Percentiles rank a stretch among this genome's conserved stretches.
These are phyloP conservation scores for Camelina sativa DNA, from an alignment of 345 rosid species.

Conservation along the genomic window DNA sequence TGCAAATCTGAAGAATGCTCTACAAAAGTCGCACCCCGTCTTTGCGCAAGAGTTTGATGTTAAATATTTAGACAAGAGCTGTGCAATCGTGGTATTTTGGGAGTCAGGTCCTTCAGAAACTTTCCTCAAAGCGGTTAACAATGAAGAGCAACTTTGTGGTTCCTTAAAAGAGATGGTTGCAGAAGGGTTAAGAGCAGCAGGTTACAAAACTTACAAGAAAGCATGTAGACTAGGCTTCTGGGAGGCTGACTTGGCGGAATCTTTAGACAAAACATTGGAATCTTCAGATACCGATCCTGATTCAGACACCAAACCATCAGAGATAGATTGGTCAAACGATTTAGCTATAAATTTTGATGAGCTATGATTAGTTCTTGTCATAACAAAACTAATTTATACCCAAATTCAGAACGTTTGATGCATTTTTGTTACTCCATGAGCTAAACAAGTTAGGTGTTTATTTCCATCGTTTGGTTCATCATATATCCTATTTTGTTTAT, in stretches of 20 bases:
- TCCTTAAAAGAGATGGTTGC: conserved; percentile 66
- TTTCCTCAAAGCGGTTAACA: conserved; percentile 53
- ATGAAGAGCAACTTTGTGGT: conserved; percentile 51
- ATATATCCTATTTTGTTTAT: too few relatives aligned
- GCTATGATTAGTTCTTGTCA: conserved; percentile 48
- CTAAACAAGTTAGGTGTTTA: too few relatives aligned
- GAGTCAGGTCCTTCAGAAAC: conserved; percentile 52
- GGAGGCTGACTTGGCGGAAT: conserved; percentile 65
- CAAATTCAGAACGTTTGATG: neutral
- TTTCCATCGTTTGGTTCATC: too few relatives aligned
- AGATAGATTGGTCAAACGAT: conserved; percentile 57
- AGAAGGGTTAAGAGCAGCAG: conserved; percentile 67
- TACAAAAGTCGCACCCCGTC: conserved; percentile 59
- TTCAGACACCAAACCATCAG: conserved; percentile 45
- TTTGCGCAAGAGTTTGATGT: conserved; percentile 60
- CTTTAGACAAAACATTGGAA: conserved; percentile 61
- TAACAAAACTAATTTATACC: conserved; percentile 7
- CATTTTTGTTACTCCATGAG: neutral
- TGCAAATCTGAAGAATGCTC: conserved; percentile 61
- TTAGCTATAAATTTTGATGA: conserved; percentile 69
- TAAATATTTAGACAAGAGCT: conserved; percentile 63
- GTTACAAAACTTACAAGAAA: conserved; percentile 60
- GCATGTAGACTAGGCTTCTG: conserved; percentile 71
- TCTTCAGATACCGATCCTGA: conserved; percentile 43
- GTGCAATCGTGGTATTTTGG: conserved; percentile 79